Evolutionary conservation across 257 asterid genomes (phyloP).

Genomic region (Ligustrum vulgare): DNA sequence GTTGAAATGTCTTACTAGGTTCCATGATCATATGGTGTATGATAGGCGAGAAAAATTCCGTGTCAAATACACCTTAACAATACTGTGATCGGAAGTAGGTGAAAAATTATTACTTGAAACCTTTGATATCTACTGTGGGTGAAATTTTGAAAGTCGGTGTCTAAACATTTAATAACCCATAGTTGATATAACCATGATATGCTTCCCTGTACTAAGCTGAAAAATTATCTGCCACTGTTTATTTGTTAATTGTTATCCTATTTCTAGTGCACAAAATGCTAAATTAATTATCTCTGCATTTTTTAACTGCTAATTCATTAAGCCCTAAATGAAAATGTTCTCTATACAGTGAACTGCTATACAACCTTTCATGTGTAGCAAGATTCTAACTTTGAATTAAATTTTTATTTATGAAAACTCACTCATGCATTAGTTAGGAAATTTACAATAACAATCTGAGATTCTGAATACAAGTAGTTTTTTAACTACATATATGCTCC

Average conservation of each 20-base stretch:
- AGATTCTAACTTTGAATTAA: background rate
- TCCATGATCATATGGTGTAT: background rate
- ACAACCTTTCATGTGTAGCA: background rate
- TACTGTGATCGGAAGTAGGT: background rate
- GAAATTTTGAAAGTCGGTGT: background rate
- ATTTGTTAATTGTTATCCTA: background rate
- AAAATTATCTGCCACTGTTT: background rate
- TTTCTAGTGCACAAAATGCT: background rate
- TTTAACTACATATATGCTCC: background rate
- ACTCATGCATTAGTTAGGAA: background rate
- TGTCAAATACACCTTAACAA: background rate
- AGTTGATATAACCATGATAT: background rate
- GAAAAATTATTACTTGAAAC: background rate
- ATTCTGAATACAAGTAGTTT: background rate
- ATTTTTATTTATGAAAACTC: background rate
- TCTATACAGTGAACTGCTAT: background rate
- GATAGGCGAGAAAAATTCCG: background rate
- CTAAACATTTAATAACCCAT: background rate
- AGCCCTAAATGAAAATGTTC: background rate
- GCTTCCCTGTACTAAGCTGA: background rate
- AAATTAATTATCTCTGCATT: background rate
- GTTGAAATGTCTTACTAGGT: background rate
- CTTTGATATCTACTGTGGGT: background rate
- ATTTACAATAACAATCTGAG: background rate
- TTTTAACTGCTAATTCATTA: background rate